Evolutionary conservation across 1,139 yeast species (phyloP), one percentile per base, ranked within the genome.

Genomic region (Magnusiomyces suaveolens): DNA sequence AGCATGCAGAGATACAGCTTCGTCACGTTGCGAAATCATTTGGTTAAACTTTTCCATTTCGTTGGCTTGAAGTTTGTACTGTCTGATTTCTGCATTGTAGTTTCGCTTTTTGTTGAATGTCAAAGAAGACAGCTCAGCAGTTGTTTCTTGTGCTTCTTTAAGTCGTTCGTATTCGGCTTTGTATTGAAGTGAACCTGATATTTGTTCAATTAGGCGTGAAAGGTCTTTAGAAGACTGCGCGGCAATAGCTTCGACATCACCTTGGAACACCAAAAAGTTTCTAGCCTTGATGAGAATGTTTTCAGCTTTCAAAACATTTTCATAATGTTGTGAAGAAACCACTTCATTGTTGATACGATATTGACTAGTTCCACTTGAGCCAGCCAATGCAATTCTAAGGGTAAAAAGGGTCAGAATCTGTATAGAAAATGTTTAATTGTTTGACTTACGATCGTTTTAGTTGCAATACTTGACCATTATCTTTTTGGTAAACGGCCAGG

Each of bases 231-330:
- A 81, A 0, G 92, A 82, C 66, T 90, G 96, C 1, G 95, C 79
- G 0, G 98, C 98, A 52, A 92, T 83, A 62, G 84, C 85, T 67
- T 92, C 98, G 50, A 92, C 95, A 66, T 92, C 97, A 55, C 98
- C 98, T 72, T 92, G 98, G 67, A 92, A 90, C 18, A 94, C 97
- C 59, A 92, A 72, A 65, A 92, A 92, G 68, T 94, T 90, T 64
- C 90, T 80, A 1, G 97, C 97, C 66, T 87, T 87, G 60, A 89
- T 85, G 59, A 90, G 72, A 56, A 94, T 89, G 63, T 87, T 87
- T 65, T 90, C 95, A n/a, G 75, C 74, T 60, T 85, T 87, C 64
- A 94, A 75, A 1, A 82, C 75, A 52, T 75, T 74, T 0, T 84
- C 69, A 65, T 90, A 92, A 60, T 83, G 84, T 47, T 76, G 71